Conservation (phyloP, 2,329 filamentous ascomycete genomes). For the Fusarium clavum region DNA sequence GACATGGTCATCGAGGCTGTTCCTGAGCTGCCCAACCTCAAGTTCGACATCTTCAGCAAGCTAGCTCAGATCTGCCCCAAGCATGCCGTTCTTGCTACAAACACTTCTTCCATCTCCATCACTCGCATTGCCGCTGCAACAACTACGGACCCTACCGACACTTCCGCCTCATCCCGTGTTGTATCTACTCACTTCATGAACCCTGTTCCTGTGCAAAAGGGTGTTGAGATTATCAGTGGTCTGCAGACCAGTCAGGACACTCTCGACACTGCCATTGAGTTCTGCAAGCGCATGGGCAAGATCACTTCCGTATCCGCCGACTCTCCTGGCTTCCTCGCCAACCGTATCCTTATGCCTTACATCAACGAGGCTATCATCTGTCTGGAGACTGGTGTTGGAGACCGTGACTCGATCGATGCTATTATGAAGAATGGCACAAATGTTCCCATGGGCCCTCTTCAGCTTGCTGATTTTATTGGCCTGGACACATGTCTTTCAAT, state of each 20-base stretch:
- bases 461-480: conserved; percentile 96
- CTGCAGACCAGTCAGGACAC: conserved; percentile 90
- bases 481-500: conserved; percentile 96
- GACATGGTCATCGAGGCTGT: conserved; percentile 99
- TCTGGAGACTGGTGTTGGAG: conserved; percentile 90
- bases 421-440: conserved; percentile 99
- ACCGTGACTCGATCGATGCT: conserved; percentile 89
- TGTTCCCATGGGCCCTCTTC: conserved; percentile 96
- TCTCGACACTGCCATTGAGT: conserved; percentile 82
- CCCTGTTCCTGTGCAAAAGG: conserved; percentile 95
- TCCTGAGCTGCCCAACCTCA: conserved; percentile 89
- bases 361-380: conserved; percentile 99
- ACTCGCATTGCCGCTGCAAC: conserved; percentile 94
- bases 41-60: conserved; percentile 86
- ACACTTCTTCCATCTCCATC: conserved; percentile 98
- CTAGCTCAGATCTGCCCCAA: conserved; percentile 84
- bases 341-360: conserved; percentile 98
- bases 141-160: conserved; percentile 80
- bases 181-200: conserved; percentile 99
- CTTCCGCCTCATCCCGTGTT: conserved; percentile 85
- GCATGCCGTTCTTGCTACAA: conserved; percentile 93
- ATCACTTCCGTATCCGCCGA: conserved; percentile 88
- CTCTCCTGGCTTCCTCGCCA: conserved; percentile 93
- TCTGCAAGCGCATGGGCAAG: conserved; percentile 95
- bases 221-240: conserved; percentile 96